Evolutionary conservation across 768 basidiomycete species (phyloP).

Genomic region (Leccinum broughii): DNA sequence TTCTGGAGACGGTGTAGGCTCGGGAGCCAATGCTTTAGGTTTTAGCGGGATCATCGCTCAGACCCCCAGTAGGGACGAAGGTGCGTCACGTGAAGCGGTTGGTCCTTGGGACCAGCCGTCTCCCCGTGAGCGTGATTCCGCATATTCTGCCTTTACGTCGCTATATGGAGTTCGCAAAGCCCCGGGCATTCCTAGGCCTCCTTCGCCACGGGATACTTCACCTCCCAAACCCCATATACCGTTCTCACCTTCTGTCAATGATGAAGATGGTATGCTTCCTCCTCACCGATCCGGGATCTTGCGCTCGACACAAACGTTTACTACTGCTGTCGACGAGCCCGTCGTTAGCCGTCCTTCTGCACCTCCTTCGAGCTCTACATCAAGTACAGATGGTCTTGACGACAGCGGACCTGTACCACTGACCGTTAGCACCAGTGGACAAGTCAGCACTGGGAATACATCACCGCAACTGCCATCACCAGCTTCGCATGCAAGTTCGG

Average conservation of each 20-base stretch:
- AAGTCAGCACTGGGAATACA: conserved; percentile 33
- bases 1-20: conserved; percentile 19
- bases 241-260: conserved; percentile 26
- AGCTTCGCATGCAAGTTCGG: conserved; percentile 60
- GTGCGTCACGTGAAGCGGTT: conserved; percentile 23
- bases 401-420: conserved; percentile 28
- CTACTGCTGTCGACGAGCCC: conserved; percentile 29
- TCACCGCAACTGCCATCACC: conserved; percentile 82
- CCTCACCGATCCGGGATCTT: conserved; percentile 31
- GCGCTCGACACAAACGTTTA: conserved; percentile 26
- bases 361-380: conserved; percentile 39
- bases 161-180: conserved; percentile 30
- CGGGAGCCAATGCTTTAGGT: conserved; percentile 21
- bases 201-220: conserved; percentile 30
- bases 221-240: conserved; percentile 25
- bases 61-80: conserved; percentile 27
- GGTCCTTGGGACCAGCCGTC: conserved; percentile 37
- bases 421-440: conserved; percentile 50
- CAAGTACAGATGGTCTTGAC: conserved; percentile 47
- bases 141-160: conserved; percentile 27
- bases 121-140: conserved; percentile 32
- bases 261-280: conserved; percentile 37
- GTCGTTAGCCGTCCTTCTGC: conserved; percentile 31
- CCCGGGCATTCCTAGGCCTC: conserved; percentile 23
- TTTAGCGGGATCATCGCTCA: conserved; percentile 31